Conservation (phyloP, 1,284 basidiomycete species). For the Bjerkandera adusta region DNA sequence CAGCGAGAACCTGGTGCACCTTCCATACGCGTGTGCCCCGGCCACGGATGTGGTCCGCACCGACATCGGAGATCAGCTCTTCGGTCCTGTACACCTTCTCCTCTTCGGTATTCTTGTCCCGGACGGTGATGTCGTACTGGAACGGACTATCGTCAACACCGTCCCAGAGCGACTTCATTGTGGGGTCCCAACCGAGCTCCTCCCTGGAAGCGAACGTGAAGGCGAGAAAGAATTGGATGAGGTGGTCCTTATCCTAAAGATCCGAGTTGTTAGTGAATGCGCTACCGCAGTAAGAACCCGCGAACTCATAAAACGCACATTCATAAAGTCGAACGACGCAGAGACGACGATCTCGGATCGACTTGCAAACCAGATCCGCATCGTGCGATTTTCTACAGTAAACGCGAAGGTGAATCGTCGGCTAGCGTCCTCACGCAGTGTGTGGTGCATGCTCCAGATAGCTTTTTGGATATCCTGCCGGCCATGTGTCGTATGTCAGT, state of each 20-base stretch:
- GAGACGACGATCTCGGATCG: slow-evolving; percentile 2
- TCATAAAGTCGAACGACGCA: slow-evolving; percentile 2
- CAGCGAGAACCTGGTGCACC: background rate
- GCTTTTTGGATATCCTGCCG: too few species aligned
- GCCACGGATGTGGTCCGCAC: background rate
- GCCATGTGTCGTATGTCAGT: too few species aligned
- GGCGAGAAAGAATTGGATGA: slow-evolving; percentile 6
- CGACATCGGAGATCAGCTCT: background rate
- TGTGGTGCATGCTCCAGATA: slow-evolving; percentile 1
- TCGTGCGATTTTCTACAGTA: slow-evolving; percentile 1
- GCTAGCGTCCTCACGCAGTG: background rate
- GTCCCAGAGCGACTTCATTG: background rate
- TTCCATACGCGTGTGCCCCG: slow-evolving; percentile 1
- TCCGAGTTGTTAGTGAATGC: background rate
- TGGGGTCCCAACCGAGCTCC: slow-evolving; percentile 9
- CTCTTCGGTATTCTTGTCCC: background rate
- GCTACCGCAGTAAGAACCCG: too few species aligned
- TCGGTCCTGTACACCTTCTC: background rate
- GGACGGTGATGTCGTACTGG: background rate
- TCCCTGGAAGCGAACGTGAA: slow-evolving; percentile 1
- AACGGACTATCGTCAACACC: too few species aligned
- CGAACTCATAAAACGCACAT: background rate
- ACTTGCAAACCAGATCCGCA: slow-evolving; percentile 5
- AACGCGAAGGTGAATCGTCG: slow-evolving; percentile 3
- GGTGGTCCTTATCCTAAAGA: background rate